Percentiles rank a stretch among this genome's conserved stretches.
Evolutionary conservation across 352 stramenopile species (phyloP).

Genomic region (Globisporangium uncinulatum): DNA sequence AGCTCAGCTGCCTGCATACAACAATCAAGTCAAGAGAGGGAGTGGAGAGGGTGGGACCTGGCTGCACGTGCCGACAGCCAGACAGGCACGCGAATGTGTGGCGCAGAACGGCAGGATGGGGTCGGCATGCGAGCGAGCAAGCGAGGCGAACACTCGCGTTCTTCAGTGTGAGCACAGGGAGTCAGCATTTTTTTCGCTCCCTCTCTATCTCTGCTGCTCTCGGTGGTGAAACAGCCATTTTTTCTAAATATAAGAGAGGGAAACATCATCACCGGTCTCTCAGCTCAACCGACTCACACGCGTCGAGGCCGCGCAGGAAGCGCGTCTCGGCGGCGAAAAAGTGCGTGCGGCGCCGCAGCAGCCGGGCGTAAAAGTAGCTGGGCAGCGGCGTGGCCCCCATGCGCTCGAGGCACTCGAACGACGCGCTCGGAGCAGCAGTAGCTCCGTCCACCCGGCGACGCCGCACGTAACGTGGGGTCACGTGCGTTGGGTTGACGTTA

Average conservation of each 20-base stretch:
- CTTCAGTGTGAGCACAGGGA: background rate
- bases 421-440: background rate
- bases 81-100: too few species aligned
- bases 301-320: background rate
- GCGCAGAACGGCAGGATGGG: too few species aligned
- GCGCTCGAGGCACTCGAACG: constrained; percentile 46
- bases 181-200: too few species aligned
- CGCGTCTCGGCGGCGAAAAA: constrained; percentile 37
- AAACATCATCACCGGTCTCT: too few species aligned
- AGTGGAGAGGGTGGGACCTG: background rate
- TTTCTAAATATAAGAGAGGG: too few species aligned
- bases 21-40: background rate
- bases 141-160: background rate
- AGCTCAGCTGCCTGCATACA: background rate
- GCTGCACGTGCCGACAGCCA: too few species aligned
- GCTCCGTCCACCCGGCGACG: constrained; percentile 3
- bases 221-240: too few species aligned
- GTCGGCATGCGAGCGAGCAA: background rate
- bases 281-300: background rate
- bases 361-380: constrained; percentile 26
- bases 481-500: constrained; percentile 4
- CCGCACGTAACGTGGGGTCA: constrained; percentile 4
- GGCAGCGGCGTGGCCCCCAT: constrained; percentile 28
- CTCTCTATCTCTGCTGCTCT: too few species aligned
- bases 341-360: constrained; percentile 36